These are phyloP conservation scores for Marasmius fiardii DNA, from an alignment of 1,284 basidiomycete species.

Conservation along the genomic window DNA sequence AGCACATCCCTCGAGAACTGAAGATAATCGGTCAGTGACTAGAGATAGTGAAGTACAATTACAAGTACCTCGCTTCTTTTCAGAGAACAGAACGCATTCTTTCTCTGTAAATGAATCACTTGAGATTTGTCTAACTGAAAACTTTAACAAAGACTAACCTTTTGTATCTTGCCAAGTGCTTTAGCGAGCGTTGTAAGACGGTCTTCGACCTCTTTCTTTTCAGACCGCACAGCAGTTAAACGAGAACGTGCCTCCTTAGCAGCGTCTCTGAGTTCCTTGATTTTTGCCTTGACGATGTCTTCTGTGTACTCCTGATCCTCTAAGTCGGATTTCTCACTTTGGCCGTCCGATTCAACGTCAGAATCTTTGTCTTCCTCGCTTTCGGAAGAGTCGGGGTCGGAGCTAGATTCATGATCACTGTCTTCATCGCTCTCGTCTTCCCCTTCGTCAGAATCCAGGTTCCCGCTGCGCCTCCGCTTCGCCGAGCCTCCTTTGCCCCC, in stretches of 20 bases:
- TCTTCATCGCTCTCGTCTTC: conserved; percentile 23
- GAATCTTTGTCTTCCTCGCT: conserved; percentile 12
- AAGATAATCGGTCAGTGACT: not conserved
- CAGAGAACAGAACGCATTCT: conserved; percentile 58
- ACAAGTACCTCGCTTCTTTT: conserved; percentile 52
- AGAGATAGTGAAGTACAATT: not conserved
- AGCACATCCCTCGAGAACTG: conserved; percentile 55
- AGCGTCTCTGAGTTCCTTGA: conserved; percentile 35
- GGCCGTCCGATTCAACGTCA: conserved; percentile 21
- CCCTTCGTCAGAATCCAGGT: conserved; percentile 23
- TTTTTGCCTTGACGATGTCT: conserved; percentile 42
- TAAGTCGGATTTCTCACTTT: conserved; percentile 18
- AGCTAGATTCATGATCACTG: conserved; percentile 19
- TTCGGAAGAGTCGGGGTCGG: conserved; percentile 19
- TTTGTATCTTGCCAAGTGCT: conserved; percentile 41
- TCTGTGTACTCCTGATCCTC: conserved; percentile 35
- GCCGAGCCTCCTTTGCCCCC: conserved; percentile 36
- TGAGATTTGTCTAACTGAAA: not conserved
- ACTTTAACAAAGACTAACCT: conserved; percentile 7
- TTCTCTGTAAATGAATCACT: conserved; percentile 27
- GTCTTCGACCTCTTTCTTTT: conserved; percentile 46
- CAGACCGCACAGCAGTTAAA: conserved; percentile 34
- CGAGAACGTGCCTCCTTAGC: conserved; percentile 39
- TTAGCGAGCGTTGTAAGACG: conserved; percentile 44
- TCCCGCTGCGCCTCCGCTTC: conserved; percentile 38